Percentiles rank a stretch among this genome's conserved stretches.
Evolutionary conservation across 371 early-diverging fungal species (phyloP).

Genomic region (Zopfochytrium polystomum): DNA sequence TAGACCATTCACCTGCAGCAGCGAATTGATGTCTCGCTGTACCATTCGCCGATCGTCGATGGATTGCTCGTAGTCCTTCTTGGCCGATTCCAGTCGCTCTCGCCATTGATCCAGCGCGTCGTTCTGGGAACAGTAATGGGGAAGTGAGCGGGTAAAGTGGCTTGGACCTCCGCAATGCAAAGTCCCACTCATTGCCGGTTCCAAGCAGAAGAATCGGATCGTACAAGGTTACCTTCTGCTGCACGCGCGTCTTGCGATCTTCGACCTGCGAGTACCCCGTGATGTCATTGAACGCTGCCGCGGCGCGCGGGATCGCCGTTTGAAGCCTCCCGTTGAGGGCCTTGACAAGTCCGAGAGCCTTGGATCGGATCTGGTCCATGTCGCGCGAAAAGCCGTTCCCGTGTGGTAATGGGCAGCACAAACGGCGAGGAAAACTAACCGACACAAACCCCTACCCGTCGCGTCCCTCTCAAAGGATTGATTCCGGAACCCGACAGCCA

Average conservation of each 20-base stretch:
- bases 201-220: background rate
- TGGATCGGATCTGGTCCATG: too few species aligned
- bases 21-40: conserved; percentile 85
- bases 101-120: conserved; percentile 55
- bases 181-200: too few species aligned
- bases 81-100: conserved; percentile 59
- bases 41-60: conserved; percentile 66
- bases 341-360: too few species aligned
- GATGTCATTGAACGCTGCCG: conserved; percentile 59
- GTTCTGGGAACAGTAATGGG: conserved; percentile 25
- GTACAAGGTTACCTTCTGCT: conserved; percentile 47
- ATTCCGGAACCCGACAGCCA: too few species aligned
- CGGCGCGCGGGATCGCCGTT: background rate
- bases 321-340: background rate
- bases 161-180: too few species aligned
- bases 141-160: too few species aligned
- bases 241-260: conserved; percentile 67
- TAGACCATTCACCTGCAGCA: conserved; percentile 57
- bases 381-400: too few species aligned
- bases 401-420: too few species aligned
- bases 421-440: too few species aligned
- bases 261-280: conserved; percentile 84
- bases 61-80: conserved; percentile 64
- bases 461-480: too few species aligned
- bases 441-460: too few species aligned